Percentiles rank a stretch among this genome's conserved stretches.
These are phyloP conservation scores for Fagopyrum homotropicum DNA, from an alignment of 148 eudicot species.

Conservation along the genomic window DNA sequence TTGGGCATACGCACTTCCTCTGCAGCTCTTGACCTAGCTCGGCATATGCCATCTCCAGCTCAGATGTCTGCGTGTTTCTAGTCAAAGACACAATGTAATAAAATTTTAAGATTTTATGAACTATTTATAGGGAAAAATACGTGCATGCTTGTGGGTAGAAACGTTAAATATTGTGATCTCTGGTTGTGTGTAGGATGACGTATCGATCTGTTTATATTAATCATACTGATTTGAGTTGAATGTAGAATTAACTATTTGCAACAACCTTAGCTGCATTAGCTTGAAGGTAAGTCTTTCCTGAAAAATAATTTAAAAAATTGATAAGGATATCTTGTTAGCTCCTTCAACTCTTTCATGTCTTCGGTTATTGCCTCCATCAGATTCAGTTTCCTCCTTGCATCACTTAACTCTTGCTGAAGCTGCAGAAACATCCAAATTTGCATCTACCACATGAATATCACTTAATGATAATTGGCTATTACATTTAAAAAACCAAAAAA, in stretches of 20 bases:
- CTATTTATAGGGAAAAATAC: background rate
- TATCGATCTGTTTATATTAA: no score
- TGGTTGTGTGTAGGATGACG: no score
- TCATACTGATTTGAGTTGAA: no score
- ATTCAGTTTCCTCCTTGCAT: conserved; percentile 42
- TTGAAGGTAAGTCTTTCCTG: background rate
- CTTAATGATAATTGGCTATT: background rate
- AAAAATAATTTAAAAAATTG: background rate
- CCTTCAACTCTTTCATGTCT: conserved; percentile 53
- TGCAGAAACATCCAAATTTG: conserved; percentile 21
- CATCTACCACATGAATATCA: background rate
- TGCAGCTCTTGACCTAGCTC: conserved; percentile 66
- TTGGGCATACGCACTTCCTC: conserved; percentile 56
- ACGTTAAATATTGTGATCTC: no score
- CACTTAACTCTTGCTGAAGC: conserved; percentile 47
- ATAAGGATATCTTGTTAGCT: conserved; percentile 66
- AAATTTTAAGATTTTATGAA: background rate
- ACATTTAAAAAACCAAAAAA: background rate
- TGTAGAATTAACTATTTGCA: no score
- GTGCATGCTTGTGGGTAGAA: background rate
- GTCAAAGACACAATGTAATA: conserved; percentile 36
- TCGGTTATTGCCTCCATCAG: conserved; percentile 48
- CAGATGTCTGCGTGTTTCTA: conserved; percentile 54
- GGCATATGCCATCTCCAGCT: conserved; percentile 46
- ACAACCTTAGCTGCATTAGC: background rate